Evolutionary conservation across 345 rosid genomes (phyloP), one percentile per base, ranked within the genome.

Genomic region (Melastoma malabathricum): DNA sequence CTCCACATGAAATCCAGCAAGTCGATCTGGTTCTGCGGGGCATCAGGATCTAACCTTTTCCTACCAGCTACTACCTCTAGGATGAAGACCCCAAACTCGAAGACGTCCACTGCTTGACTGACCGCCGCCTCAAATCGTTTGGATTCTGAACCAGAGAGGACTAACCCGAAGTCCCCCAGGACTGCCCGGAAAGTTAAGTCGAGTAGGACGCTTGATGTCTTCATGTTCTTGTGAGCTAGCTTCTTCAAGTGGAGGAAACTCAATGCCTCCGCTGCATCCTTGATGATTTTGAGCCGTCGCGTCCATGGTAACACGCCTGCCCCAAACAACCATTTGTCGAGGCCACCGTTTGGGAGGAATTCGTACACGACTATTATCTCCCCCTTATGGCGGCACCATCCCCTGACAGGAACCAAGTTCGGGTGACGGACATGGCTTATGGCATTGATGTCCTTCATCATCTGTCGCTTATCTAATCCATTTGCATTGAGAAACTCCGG

Each of bases 191-290:
- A 78, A 55, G 72, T 78, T 15, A 78, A 57, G 50, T 75, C 74
- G 0, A 78, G 68, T 25, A 72, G 68, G 16, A 75, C 74, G 31
- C 71, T 75, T 25, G 61, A 69, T 6, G 69, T 60, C 56, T 68
- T 78, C 78, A 75, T 59, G 56, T 78, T 78, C 65, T 75, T 78
- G 70, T 69, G 80, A 10, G 84, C 62, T 0, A 69, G 72, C 14
- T 66, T 66, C 64, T 65, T 60, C 0, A 74, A 69, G 18, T 72
- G 74, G 46, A 70, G 51, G 63, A 72, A 75, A 43, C 58, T 56
- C n/a, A 78, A 61, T 2, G 61, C 78, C 13, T 75, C 72, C 0
- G 78, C 74, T 0, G 51, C 68, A 20, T 69, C 78, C 53, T 58
- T 72, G 47, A 75, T 50, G 2, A 65, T 72, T 47, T 65, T 78